A percentile compares a stretch with the other conserved stretches of the same genome.
phyloP scores from a whole-genome alignment of 2,329 filamentous ascomycete species.

The Ophiostoma perfectum region DNA sequence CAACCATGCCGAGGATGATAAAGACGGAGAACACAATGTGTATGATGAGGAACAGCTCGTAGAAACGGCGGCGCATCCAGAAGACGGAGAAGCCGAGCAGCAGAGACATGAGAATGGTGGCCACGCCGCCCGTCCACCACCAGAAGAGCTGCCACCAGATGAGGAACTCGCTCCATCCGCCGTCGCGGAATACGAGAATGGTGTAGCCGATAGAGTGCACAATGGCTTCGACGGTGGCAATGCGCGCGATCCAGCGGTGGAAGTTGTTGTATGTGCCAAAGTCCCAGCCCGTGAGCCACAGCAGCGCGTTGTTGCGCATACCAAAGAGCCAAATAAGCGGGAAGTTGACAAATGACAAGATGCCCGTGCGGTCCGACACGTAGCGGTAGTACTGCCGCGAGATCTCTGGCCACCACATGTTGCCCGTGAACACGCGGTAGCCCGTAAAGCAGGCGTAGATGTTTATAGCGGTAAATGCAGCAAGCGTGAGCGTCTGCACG shows the following conservation, averaged over 20 bases:
- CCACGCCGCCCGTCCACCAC: constrained; percentile 27
- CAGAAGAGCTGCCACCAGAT: constrained; percentile 12
- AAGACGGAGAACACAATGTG: constrained; percentile 41
- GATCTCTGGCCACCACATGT: constrained; percentile 26
- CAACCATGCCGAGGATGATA: constrained; percentile 35
- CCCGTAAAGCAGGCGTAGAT: constrained; percentile 21
- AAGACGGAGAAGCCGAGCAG: constrained; percentile 46
- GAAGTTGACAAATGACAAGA: constrained; percentile 25
- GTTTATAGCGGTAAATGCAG: constrained; percentile 22
- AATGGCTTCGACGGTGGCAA: constrained; percentile 56
- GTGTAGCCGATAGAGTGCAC: constrained; percentile 53
- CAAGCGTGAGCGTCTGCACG: constrained; percentile 25
- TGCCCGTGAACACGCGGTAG: constrained; percentile 25
- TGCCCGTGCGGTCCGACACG: constrained; percentile 28
- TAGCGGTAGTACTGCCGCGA: constrained; percentile 24
- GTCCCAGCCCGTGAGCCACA: constrained; percentile 64
- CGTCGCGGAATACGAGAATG: constrained; percentile 37
- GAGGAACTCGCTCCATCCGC: neutral
- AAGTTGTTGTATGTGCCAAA: constrained; percentile 63
- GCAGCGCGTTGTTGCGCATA: constrained; percentile 59
- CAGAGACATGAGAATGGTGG: constrained; percentile 43
- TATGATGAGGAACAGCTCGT: constrained; percentile 44
- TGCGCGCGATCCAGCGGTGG: constrained; percentile 60
- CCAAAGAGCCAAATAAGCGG: constrained; percentile 45
- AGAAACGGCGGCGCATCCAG: constrained; percentile 47